Conservation (phyloP, 306 rosid species). For the Rubus parviflorus region DNA sequence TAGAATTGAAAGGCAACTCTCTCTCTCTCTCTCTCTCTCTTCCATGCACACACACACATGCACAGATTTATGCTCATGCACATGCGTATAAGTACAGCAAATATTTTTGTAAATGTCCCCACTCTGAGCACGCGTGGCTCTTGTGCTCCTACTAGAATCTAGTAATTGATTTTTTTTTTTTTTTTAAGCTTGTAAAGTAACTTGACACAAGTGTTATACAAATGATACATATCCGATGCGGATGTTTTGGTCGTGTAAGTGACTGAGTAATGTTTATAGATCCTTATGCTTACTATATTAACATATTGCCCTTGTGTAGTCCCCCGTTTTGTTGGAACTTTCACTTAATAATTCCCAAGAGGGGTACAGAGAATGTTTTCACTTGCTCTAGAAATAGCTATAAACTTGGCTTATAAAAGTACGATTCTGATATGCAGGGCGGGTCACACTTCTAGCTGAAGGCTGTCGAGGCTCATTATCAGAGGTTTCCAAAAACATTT, state of each 20-base stretch:
- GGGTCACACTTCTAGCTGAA: slow-evolving; percentile 77
- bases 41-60: slow-evolving; percentile 4
- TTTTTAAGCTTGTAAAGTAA: slow-evolving; percentile 14
- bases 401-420: slow-evolving; percentile 7
- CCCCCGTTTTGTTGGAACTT: background rate
- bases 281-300: background rate
- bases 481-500: slow-evolving; percentile 57
- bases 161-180: background rate
- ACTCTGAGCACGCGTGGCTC: background rate
- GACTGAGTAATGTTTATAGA: background rate
- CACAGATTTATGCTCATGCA: background rate
- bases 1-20: slow-evolving; percentile 69
- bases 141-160: background rate
- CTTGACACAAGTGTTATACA: background rate
- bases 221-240: background rate
- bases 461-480: slow-evolving; percentile 97
- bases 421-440: slow-evolving; percentile 51
- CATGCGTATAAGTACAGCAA: background rate
- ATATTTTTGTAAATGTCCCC: background rate
- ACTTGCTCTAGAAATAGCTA: background rate
- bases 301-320: background rate
- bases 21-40: slow-evolving; percentile 33
- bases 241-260: background rate
- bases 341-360: background rate
- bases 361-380: background rate